Evolutionary conservation across 225 moss, liverwort and hornwort species (phyloP), one percentile per base, ranked within the genome.

Genomic region (Antitrichia curtipendula): DNA sequence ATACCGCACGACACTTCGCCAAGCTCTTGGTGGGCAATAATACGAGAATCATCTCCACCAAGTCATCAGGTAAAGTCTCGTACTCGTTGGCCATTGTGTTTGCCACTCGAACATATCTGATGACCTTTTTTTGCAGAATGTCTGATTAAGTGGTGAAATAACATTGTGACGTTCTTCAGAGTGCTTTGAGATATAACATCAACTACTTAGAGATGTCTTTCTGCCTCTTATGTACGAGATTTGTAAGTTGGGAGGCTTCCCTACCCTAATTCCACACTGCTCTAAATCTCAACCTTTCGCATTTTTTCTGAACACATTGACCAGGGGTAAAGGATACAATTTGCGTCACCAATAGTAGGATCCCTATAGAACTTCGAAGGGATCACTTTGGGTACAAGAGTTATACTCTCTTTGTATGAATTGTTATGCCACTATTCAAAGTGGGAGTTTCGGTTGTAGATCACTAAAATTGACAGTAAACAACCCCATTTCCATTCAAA

Each of bases 31-130:
- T 72, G 60, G 90, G 91, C 82, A 91, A 69, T 56, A 83, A 38
- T 8, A 88, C 78, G 29, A 91, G 79, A 78, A 90, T 88, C 82
- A 83, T 89, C 83, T 88, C 90, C 86, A 90, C 86, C 75, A 90
- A 79, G 40, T 86, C 90, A 28, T 86, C 86, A 12, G 90, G 90
- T 52, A 90, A 70, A 49, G 53, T 75, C 63, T 70, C 75, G 41
- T 84, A 54, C 86, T 86, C 78, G 70, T 59, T 24, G 19, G 83
- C 75, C 85, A 89, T 89, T 57, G 3, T 7, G 49, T 40, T 73
- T 45, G 16, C 45, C 61, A 49, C 29, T 43, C 32, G 29, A 54
- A 20, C 71, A 81, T 50, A 59, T 71, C 70, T 38, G 68, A 70
- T 27, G 75, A 75, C 74, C 53, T 6, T 15, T 18, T 43, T 19